Evolutionary conservation across 1,284 basidiomycete species (phyloP), one percentile per base, ranked within the genome.

Genomic region (Ustilago bromivora): DNA sequence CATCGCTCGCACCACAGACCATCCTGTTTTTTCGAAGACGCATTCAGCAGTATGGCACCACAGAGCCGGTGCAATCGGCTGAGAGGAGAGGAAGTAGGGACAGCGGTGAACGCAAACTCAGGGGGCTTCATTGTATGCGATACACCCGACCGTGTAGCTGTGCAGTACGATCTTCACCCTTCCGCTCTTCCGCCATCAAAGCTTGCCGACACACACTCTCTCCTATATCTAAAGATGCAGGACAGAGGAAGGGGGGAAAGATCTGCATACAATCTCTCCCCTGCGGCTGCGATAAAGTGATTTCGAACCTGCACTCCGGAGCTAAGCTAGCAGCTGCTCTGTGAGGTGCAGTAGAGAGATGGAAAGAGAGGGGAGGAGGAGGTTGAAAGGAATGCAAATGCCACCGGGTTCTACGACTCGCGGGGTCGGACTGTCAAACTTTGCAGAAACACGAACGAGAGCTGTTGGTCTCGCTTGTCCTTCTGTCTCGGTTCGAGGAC

Each of bases 361-460:
- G 10, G 2, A 40, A 15, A 15, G 38, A 40, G 38, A 23, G 23
- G 23, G 23, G 28, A 51, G 31, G 10, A 17, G 32, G 49, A 51
- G 28, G 31, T 2, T 13, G 31, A 51, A 32, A 51, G 23, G 49
- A 51, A 51, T 51, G 49, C 49, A 12, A 23, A 32, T 51, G 19
- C 46, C 41, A 15, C 11, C 41, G 41, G 9, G 13, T 19, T 46
- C 15, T 46, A 46, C n/a, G 41, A 46, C 10, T 57, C 55, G 38
- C 63, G 56, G 63, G 32, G 63, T 65, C 63, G 63, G 63, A 65
- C 57, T 58, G 49, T 65, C 56, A 65, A 54, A 46, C 38, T 43
- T 31, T 43, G 59, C 49, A 51, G 46, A 19, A 19, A 13, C 46
- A 49, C 9, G 46, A 28, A 49, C 13, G 13, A 8, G 19, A 23